phyloP scores from a whole-genome alignment of 768 basidiomycete species.

The Agaricus sinodeliciosus region DNA sequence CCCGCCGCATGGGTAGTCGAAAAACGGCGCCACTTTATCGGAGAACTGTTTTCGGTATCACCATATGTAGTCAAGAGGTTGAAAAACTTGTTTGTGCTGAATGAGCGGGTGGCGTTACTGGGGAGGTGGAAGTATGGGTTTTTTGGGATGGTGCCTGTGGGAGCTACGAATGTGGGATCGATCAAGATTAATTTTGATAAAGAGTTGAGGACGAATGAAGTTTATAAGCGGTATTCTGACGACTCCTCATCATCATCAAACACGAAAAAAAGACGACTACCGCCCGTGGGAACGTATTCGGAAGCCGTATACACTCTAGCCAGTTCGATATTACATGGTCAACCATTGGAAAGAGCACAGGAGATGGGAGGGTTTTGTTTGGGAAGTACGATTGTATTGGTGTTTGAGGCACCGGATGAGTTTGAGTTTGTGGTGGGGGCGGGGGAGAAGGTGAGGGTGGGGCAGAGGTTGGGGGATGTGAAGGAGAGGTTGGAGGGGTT shows the following conservation, averaged over 20 bases:
- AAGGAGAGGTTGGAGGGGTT: conserved; percentile 21
- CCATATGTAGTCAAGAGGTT: conserved; percentile 93
- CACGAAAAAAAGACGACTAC: conserved; percentile 39
- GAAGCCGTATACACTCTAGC: conserved; percentile 91
- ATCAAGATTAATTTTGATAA: conserved; percentile 96
- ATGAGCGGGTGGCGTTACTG: conserved; percentile 92
- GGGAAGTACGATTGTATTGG: conserved; percentile 92
- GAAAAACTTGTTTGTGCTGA: conserved; percentile 93
- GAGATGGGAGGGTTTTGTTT: conserved; percentile 98
- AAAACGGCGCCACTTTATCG: conserved; percentile 89
- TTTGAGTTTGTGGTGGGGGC: conserved; percentile 75
- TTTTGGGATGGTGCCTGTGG: conserved; percentile 96
- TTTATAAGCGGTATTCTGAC: background rate
- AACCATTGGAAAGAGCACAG: conserved; percentile 81
- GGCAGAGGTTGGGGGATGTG: conserved; percentile 70
- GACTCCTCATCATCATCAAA: no score
- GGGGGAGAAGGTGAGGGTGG: conserved; percentile 84
- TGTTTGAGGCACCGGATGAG: conserved; percentile 86
- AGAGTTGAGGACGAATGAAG: conserved; percentile 84
- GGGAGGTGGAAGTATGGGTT: conserved; percentile 95
- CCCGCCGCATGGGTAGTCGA: conserved; percentile 98
- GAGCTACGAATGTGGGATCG: conserved; percentile 96
- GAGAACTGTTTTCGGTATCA: conserved; percentile 93
- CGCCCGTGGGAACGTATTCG: conserved; percentile 79
- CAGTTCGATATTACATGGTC: conserved; percentile 76